Base-by-base conservation (phyloP, 805 yeast genomes). In the Isabelozyma gotoi region DNA sequence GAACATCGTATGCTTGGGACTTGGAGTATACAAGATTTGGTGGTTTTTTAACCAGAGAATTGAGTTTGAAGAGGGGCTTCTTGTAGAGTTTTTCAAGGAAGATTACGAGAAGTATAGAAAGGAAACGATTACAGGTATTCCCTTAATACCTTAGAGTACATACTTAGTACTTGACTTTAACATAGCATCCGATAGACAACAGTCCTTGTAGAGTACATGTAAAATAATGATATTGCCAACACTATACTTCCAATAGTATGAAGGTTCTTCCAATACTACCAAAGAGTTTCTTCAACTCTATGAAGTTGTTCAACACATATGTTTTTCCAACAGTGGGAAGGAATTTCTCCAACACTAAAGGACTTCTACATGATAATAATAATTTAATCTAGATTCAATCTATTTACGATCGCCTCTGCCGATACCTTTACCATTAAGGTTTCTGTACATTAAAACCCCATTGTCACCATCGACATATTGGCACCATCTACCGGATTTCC, bases 371-470 rank as follows among this genome's bases (percentile, higher is more conserved):
- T n/a, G n/a, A n/a, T n/a, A n/a, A n/a, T n/a, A n/a, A n/a, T n/a
- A n/a, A n/a, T n/a, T n/a, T n/a, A n/a, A n/a, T n/a, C n/a, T n/a
- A n/a, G n/a, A 24, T 24, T 24, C 8, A 2, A 24, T 24, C 29
- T 24, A 24, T 14, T 32, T 32, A 32, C 11, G 15, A 15, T 16
- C n/a, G n/a, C 36, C 41, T 33, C 48, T 43, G 56, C 63, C 60
- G 37, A 63, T 61, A 37, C 73, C 73, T 24, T 55, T 40, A 40
- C 79, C 77, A 65, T 87, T 87, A 56, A 71, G 56, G 67, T 87
- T 87, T 69, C 94, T 77, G 63, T 73, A 87, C 94, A 87, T 87
- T 66, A 70, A 59, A 19, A 83, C 81, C 45, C 88, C 88, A 51
- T 77, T 74, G 49, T 80, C 81, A 56, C 87, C 89, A 48, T 83